These are phyloP conservation scores for Carex cristatella DNA, from an alignment of 176 grass and related monocot genomes.

Conservation along the genomic window DNA sequence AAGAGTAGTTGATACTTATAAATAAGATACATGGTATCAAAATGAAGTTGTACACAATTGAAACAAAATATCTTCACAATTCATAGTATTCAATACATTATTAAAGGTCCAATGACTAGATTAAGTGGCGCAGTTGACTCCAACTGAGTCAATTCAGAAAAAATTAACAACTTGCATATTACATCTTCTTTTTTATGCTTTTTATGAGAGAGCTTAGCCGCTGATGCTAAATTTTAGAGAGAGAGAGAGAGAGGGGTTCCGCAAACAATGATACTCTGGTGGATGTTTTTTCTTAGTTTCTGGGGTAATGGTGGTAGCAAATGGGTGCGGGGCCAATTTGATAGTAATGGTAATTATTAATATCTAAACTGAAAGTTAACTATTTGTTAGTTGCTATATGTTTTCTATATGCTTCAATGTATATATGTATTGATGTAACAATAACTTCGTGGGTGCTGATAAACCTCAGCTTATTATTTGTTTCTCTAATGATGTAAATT, in stretches of 20 bases:
- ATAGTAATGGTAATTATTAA: slow-evolving; percentile 21
- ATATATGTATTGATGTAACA: background rate
- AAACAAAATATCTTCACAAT: no score
- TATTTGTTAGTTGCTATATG: background rate
- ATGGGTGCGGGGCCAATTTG: slow-evolving; percentile 18
- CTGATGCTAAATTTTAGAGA: background rate
- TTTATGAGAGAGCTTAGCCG: background rate
- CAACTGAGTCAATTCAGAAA: background rate
- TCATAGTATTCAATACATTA: no score
- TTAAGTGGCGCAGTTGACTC: background rate
- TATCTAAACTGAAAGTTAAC: background rate
- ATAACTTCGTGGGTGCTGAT: background rate
- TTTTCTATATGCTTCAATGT: background rate
- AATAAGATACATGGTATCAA: no score
- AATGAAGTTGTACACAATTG: no score
- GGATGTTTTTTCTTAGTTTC: slow-evolving; percentile 6
- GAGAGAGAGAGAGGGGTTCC: background rate
- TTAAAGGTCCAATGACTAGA: background rate
- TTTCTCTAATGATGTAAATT: background rate
- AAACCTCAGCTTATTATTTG: background rate
- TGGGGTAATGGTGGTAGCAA: background rate
- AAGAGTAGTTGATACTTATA: no score
- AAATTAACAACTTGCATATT: background rate
- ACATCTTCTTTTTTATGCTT: background rate
- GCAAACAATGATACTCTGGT: background rate